These are phyloP conservation scores for Fibroporia radiculosa DNA, from an alignment of 768 basidiomycete species.

Conservation along the genomic window DNA sequence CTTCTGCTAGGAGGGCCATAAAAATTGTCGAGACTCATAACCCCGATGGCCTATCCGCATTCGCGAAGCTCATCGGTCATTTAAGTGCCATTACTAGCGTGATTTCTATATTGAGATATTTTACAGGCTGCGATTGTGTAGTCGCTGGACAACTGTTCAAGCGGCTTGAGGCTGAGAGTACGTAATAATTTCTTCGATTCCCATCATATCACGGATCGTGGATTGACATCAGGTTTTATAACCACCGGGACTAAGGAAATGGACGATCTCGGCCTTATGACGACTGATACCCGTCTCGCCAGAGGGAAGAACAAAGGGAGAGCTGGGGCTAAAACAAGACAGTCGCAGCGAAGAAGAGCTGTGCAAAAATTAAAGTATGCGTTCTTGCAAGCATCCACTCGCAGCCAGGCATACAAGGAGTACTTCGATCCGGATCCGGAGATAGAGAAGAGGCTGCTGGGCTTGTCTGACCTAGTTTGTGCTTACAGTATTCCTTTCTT, in stretches of 20 bases:
- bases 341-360: conserved; percentile 37
- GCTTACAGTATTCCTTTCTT: conserved; percentile 2
- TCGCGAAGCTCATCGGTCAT: conserved; percentile 56
- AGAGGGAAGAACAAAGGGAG: conserved; percentile 25
- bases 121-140: conserved; percentile 42
- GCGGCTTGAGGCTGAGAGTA: conserved; percentile 67
- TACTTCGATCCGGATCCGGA: conserved; percentile 61
- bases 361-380: conserved; percentile 49
- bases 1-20: conserved; percentile 49
- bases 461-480: conserved; percentile 49
- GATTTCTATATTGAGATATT: neutral
- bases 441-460: conserved; percentile 54
- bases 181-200: neutral
- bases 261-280: conserved; percentile 44
- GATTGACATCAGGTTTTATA: conserved; percentile 51
- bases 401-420: conserved; percentile 44
- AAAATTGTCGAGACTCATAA: conserved; percentile 53
- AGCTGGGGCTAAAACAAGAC: conserved; percentile 33
- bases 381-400: conserved; percentile 44
- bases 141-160: conserved; percentile 58
- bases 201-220: neutral
- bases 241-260: conserved; percentile 37
- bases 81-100: conserved; percentile 4
- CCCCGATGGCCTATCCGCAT: conserved; percentile 36
- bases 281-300: conserved; percentile 33